phyloP scores from a whole-genome alignment of 179 eudicot species.

The Beta corolliflora region DNA sequence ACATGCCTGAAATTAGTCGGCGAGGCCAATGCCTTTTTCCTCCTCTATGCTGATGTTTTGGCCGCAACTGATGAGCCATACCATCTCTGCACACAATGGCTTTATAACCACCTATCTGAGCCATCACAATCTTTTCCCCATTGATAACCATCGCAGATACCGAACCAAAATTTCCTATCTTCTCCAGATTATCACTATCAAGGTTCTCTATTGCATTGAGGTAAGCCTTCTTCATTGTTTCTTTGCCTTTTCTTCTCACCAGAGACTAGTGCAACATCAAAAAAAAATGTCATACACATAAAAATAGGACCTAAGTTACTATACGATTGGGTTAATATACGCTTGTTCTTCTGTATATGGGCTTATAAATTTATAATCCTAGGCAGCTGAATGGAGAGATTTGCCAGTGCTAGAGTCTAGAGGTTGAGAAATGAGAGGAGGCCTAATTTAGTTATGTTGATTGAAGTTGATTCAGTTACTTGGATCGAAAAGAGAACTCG shows the following conservation, averaged over 20 bases:
- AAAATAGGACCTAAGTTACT: too few relatives aligned
- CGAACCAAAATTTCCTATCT: conserved; percentile 36
- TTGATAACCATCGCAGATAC: conserved; percentile 62
- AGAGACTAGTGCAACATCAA: conserved; percentile 31
- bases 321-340: too few relatives aligned
- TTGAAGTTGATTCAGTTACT: too few relatives aligned
- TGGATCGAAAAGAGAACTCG: too few relatives aligned
- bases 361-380: too few relatives aligned
- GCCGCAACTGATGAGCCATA: conserved; percentile 51
- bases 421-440: too few relatives aligned
- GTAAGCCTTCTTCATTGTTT: conserved; percentile 62
- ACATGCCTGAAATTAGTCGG: conserved; percentile 51
- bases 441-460: too few relatives aligned
- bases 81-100: conserved; percentile 76
- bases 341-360: too few relatives aligned
- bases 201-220: conserved; percentile 44
- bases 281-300: neutral
- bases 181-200: conserved; percentile 32
- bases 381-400: too few relatives aligned
- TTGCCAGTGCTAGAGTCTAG: too few relatives aligned
- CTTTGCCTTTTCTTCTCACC: conserved; percentile 54
- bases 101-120: conserved; percentile 66
- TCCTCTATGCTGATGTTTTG: conserved; percentile 37
- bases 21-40: conserved; percentile 55
- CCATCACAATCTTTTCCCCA: conserved; percentile 68